A percentile compares a stretch with the other conserved stretches of the same genome.
Conservation (phyloP, 2,329 filamentous ascomycete genomes). For the Parafenestella ontariensis region DNA sequence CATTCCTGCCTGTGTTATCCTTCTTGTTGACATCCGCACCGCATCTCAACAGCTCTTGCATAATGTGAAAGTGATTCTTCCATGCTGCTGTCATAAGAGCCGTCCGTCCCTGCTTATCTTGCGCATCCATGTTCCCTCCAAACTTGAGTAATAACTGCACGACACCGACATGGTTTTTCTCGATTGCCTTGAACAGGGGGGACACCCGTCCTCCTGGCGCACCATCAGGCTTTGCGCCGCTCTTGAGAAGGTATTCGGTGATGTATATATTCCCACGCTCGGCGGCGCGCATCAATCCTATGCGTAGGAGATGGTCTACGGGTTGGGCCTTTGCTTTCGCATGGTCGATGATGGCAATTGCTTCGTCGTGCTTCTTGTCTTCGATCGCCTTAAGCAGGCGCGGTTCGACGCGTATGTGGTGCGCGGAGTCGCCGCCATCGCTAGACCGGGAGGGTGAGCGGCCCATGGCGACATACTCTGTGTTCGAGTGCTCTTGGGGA, state of each 20-base stretch:
- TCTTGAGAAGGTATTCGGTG: slow-evolving; percentile 42
- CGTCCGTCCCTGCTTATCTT: slow-evolving; percentile 47
- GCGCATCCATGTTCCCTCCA: slow-evolving; percentile 42
- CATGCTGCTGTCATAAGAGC: slow-evolving; percentile 48
- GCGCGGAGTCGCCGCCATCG: slow-evolving; percentile 41
- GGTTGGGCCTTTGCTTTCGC: slow-evolving; percentile 40
- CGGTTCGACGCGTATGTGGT: slow-evolving; percentile 40
- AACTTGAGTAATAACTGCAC: slow-evolving; percentile 42
- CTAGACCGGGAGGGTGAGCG: slow-evolving; percentile 46
- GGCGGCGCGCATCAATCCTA: slow-evolving; percentile 45
- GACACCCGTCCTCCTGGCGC: slow-evolving; percentile 38
- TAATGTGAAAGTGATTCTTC: slow-evolving; percentile 44
- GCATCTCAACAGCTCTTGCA: slow-evolving; percentile 44
- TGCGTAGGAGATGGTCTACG: slow-evolving; percentile 45
- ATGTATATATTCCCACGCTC: slow-evolving; percentile 41
- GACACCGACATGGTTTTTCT: slow-evolving; percentile 39
- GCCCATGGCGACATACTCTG: slow-evolving; percentile 35
- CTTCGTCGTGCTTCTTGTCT: slow-evolving; percentile 37
- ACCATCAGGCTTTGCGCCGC: slow-evolving; percentile 45
- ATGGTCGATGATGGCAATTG: slow-evolving; percentile 45
- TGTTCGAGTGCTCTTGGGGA: slow-evolving; percentile 4
- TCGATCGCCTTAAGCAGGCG: slow-evolving; percentile 47
- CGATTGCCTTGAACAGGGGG: slow-evolving; percentile 42
- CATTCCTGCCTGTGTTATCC: slow-evolving; percentile 43
- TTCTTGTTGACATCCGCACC: slow-evolving; percentile 50